Percentiles rank a stretch among this genome's conserved stretches.
These are phyloP conservation scores for Astrothelium subdiscretum DNA, from an alignment of 495 filamentous ascomycete genomes.

Conservation along the genomic window DNA sequence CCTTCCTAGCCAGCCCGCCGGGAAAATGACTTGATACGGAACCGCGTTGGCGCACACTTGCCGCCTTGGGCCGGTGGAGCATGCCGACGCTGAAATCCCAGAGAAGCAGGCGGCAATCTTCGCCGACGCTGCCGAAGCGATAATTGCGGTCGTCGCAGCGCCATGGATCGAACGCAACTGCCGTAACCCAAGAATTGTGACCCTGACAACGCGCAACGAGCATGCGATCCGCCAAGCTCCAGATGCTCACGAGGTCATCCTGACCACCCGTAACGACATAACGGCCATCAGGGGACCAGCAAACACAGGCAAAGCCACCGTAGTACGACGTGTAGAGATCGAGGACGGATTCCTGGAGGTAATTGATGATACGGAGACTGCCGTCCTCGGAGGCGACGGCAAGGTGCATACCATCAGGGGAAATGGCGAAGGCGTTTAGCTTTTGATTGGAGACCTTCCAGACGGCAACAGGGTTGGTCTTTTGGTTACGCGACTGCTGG, in stretches of 20 bases:
- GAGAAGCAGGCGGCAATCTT: constrained; percentile 77
- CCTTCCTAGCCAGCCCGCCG: not conserved
- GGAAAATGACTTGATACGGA: constrained; percentile 38
- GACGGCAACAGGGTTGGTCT: constrained; percentile 76
- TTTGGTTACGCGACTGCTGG: constrained; percentile 84
- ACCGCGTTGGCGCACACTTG: constrained; percentile 44
- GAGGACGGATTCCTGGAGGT: constrained; percentile 73
- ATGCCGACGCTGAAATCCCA: constrained; percentile 98
- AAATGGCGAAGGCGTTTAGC: constrained; percentile 82
- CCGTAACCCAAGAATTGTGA: constrained; percentile 90
- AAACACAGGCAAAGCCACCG: constrained; percentile 80
- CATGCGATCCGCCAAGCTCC: constrained; percentile 70
- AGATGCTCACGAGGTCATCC: constrained; percentile 89
- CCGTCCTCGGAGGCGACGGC: constrained; percentile 91
- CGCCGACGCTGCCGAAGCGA: constrained; percentile 87
- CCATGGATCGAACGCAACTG: constrained; percentile 92
- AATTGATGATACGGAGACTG: constrained; percentile 78
- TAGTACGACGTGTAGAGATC: constrained; percentile 87
- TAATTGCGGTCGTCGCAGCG: constrained; percentile 90
- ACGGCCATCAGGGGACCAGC: constrained; percentile 95
- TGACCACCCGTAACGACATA: constrained; percentile 93
- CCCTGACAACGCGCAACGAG: constrained; percentile 89
- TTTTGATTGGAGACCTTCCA: constrained; percentile 86
- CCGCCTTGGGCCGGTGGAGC: constrained; percentile 78
- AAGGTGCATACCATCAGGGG: constrained; percentile 73